phyloP scores from a whole-genome alignment of 148 eudicot species.

The Dianthus caryophyllus region DNA sequence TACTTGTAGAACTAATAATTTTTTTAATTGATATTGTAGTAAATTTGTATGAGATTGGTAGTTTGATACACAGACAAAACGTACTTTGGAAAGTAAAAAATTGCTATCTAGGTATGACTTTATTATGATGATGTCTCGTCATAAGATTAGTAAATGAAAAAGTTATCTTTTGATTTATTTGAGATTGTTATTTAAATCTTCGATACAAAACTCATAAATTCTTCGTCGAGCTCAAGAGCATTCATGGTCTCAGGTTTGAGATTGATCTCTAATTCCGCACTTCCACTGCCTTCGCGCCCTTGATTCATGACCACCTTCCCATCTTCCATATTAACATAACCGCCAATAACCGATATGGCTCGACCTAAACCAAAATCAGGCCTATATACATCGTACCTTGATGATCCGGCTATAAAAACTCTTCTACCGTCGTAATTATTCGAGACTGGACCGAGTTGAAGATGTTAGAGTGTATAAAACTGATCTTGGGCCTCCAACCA shows the following conservation, averaged over 20 bases:
- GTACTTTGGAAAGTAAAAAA: too few relatives aligned
- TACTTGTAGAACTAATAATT: too few relatives aligned
- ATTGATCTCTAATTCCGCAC: constrained; percentile 65
- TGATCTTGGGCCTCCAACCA: too few relatives aligned
- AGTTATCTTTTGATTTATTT: not conserved
- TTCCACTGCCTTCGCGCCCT: constrained; percentile 54
- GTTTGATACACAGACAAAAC: too few relatives aligned
- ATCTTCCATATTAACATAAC: constrained; percentile 58
- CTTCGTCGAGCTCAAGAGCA: constrained; percentile 34
- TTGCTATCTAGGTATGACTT: too few relatives aligned
- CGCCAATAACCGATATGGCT: constrained; percentile 51
- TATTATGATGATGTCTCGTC: too few relatives aligned
- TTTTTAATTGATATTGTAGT: too few relatives aligned
- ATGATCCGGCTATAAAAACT: constrained; percentile 39
- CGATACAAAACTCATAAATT: too few relatives aligned
- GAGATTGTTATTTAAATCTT: too few relatives aligned
- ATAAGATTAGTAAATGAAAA: too few relatives aligned
- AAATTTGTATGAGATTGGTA: too few relatives aligned
- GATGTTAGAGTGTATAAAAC: too few relatives aligned
- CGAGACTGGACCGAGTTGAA: constrained; percentile 35
- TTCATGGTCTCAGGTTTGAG: constrained; percentile 54
- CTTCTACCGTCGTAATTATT: constrained; percentile 3
- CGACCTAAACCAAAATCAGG: constrained; percentile 69
- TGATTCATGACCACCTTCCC: constrained; percentile 73
- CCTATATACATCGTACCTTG: constrained; percentile 64